Base-by-base conservation (phyloP, 164 flowering plant species). In the Cinnamomum micranthum region DNA sequence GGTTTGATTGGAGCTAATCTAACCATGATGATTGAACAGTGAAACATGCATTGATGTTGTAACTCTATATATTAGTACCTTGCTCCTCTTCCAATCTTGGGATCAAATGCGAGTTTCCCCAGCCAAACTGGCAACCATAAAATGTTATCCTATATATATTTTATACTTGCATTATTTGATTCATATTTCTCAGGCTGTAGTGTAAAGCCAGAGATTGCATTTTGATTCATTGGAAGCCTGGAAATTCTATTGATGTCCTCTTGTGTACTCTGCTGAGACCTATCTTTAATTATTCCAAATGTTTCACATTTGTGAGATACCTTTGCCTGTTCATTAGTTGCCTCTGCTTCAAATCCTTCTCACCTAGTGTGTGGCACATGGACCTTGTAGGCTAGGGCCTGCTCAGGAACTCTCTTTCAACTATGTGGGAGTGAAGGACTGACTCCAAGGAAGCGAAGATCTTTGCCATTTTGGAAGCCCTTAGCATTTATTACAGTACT, bases 1-100 rank as follows among this genome's bases (percentile, higher is more conserved):
- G 83, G 83, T 81, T 75, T 41, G 65, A 74, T 20, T 20, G 25
- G 73, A 41, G 31, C 65, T 28, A 12, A 28, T 60, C 47, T 47
- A 5, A 35, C 66, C 5, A 51, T 24, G 31, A 58, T 50, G 47
- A 24, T 50, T 25, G 15, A 64, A 64, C 14, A 64, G 28, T 25
- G 12, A 14, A 10, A 25, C 14, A 24, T 25, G 11, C 17, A 14
- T 64, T 20, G 15, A 2, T 25, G 28, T 64, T 64, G 67, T 64
- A 24, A 64, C 67, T 25, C 14, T 64, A 24, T 13, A 13, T 64
- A 25, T 25, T 6, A 25, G 17, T 24, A 64, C 23, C 64, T 60
- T 64, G 67, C 24, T 25, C 24, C 22, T 24, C 28, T 25, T 25
- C 4, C 28, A 13, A 64, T 7, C 28, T 64, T 23, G 33, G 67